Percentiles rank a stretch among this genome's conserved stretches.
Evolutionary conservation across 2,329 filamentous ascomycete genomes (phyloP).

Genomic region (Pseudocercospora ulei): DNA sequence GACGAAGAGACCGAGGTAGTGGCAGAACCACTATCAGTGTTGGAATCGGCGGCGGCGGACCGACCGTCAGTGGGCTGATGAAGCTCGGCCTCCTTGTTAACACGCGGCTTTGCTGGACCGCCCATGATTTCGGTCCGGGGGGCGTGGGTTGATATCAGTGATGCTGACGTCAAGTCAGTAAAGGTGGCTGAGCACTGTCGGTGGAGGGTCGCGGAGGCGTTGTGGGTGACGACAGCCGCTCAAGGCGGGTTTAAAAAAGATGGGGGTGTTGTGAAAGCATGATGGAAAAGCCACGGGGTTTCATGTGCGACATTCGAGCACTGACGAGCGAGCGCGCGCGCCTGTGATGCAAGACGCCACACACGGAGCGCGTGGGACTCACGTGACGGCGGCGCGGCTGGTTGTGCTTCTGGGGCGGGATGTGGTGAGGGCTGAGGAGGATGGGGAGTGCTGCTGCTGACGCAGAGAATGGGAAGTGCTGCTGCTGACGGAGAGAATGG

Average conservation of each 20-base stretch:
- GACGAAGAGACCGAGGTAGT: slow-evolving; percentile 12
- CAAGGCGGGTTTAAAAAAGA: slow-evolving; percentile 1
- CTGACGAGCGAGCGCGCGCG: slow-evolving; percentile 2
- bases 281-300: not conserved
- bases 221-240: not conserved
- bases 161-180: slow-evolving; percentile 6
- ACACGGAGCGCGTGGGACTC: not conserved
- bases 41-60: slow-evolving; percentile 7
- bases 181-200: not conserved
- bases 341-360: slow-evolving; percentile 3
- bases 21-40: slow-evolving; percentile 1
- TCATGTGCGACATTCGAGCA: slow-evolving; percentile 1
- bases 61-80: slow-evolving; percentile 3
- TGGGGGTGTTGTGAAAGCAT: not conserved
- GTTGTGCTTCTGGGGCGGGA: no score
- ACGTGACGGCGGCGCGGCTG: slow-evolving; percentile 2
- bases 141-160: not conserved
- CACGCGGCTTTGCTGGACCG: slow-evolving; percentile 18
- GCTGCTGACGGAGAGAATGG: not conserved
- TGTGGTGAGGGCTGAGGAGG: no score
- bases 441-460: not conserved
- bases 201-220: not conserved
- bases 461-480: not conserved
- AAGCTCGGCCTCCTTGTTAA: slow-evolving; percentile 13
- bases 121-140: slow-evolving; percentile 12